Evolutionary conservation across 192 early-diverging fungal genomes (phyloP).

Genomic region (Linnemannia elongata): DNA sequence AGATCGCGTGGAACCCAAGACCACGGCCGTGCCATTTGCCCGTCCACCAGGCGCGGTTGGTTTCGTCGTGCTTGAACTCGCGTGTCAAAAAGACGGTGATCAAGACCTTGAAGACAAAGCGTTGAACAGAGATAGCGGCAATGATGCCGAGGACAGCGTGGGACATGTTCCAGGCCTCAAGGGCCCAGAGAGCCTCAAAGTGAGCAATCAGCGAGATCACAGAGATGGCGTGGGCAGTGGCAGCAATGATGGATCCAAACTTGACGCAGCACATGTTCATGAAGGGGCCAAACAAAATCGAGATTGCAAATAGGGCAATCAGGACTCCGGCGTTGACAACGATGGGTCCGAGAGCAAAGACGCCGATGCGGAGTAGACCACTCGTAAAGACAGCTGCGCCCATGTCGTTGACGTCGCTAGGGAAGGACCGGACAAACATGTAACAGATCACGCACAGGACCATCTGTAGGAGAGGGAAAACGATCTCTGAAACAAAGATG

Average conservation of each 20-base stretch:
- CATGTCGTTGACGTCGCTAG: conserved; percentile 26
- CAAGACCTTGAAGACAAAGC: conserved; percentile 77
- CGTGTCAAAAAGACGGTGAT: conserved; percentile 79
- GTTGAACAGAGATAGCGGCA: conserved; percentile 74
- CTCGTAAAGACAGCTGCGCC: conserved; percentile 49
- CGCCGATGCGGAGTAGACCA: conserved; percentile 70
- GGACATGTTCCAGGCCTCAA: conserved; percentile 76
- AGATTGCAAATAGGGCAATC: conserved; percentile 74
- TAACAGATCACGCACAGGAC: conserved; percentile 73
- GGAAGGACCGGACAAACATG: conserved; percentile 76
- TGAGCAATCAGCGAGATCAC: conserved; percentile 71
- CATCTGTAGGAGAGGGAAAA: conserved; percentile 76
- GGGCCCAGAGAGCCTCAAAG: conserved; percentile 75
- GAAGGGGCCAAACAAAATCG: conserved; percentile 72
- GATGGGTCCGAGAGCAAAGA: conserved; percentile 78
- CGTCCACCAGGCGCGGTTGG: conserved; percentile 91
- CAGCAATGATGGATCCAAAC: conserved; percentile 81
- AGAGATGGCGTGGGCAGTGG: conserved; percentile 72
- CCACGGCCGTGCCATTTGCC: conserved; percentile 85
- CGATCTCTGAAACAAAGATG: conserved; percentile 79
- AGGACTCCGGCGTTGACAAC: conserved; percentile 76
- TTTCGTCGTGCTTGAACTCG: conserved; percentile 87
- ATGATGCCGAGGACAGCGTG: conserved; percentile 78
- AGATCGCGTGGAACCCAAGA: conserved; percentile 71
- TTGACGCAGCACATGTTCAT: conserved; percentile 74